These are phyloP conservation scores for Babesia ovis DNA, from an alignment of 169 alveolate genomes.

Conservation along the genomic window DNA sequence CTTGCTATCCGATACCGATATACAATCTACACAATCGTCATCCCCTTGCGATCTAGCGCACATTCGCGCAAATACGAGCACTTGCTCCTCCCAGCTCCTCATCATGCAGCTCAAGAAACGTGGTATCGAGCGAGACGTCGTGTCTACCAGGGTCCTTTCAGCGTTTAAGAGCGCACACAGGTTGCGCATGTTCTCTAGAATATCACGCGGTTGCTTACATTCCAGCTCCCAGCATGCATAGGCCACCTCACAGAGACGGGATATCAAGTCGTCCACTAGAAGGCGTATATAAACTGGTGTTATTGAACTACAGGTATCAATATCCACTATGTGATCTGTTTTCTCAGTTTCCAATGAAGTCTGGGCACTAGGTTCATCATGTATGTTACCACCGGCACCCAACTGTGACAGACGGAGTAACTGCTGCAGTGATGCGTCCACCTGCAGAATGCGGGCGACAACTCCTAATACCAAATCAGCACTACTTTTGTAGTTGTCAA, in stretches of 20 bases:
- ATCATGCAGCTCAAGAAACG: constrained; percentile 1
- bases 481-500: not conserved
- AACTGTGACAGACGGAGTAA: not conserved
- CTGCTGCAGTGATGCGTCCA: not conserved
- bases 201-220: not conserved
- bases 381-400: not conserved
- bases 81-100: constrained; percentile 21
- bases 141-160: not conserved
- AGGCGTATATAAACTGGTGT: not conserved
- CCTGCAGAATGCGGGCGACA: not conserved
- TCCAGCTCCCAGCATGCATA: constrained; percentile 28
- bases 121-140: not conserved
- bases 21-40: not conserved
- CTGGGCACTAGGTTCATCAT: not conserved
- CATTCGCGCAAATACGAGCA: constrained; percentile 3
- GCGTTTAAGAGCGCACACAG: not conserved
- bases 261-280: constrained; percentile 5
- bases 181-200: not conserved
- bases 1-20: not conserved
- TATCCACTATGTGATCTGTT: too few species aligned
- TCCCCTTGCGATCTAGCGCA: constrained; percentile 27
- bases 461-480: not conserved
- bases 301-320: constrained; percentile 4
- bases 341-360: not conserved
- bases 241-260: not conserved